phyloP scores from a whole-genome alignment of 345 rosid genomes.

The Odontarrhena argentea region DNA sequence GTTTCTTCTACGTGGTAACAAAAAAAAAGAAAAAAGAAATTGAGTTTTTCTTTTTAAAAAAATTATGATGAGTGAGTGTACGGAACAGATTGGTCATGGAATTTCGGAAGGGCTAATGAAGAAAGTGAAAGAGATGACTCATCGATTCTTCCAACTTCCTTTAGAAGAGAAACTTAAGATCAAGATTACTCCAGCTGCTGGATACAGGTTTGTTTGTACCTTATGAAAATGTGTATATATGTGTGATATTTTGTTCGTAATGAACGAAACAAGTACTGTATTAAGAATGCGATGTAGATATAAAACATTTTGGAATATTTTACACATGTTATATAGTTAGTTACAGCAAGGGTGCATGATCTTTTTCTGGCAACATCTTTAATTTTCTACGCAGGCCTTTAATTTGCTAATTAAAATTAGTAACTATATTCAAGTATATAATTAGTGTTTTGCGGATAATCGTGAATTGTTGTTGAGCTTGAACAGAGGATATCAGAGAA shows the following conservation, averaged over 20 bases:
- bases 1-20: constrained; percentile 82
- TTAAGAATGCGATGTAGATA: no score
- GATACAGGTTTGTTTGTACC: constrained; percentile 60
- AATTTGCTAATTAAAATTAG: not conserved
- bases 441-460: not conserved
- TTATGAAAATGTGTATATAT: not conserved
- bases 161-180: constrained; percentile 64
- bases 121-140: constrained; percentile 54
- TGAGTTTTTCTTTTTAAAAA: not conserved
- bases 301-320: no score
- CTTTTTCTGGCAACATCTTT: no score
- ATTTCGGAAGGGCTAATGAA: constrained; percentile 58
- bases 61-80: constrained; percentile 18
- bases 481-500: constrained; percentile 76
- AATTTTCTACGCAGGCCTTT: no score
- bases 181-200: constrained; percentile 65
- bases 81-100: constrained; percentile 71
- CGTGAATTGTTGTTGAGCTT: not conserved
- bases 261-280: not conserved
- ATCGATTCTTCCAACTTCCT: constrained; percentile 55
- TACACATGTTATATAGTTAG: no score
- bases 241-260: not conserved
- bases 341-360: no score
- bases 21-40: not conserved
- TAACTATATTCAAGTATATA: not conserved